phyloP scores from a whole-genome alignment of 345 rosid genomes.

The Eucalyptus erythrocorys region DNA sequence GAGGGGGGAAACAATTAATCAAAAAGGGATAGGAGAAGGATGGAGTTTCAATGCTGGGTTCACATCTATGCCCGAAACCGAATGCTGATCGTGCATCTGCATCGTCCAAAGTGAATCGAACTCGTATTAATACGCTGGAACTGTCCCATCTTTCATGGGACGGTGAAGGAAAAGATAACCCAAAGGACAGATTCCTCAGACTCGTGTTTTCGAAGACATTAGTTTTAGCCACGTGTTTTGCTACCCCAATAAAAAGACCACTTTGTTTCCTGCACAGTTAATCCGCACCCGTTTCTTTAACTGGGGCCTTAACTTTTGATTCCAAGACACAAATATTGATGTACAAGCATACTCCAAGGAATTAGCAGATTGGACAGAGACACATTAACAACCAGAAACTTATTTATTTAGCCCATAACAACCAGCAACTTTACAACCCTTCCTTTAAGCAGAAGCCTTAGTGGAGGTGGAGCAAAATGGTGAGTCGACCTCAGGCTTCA shows the following conservation, averaged over 20 bases:
- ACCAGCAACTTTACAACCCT: not conserved
- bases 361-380: not conserved
- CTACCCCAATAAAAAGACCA: not conserved
- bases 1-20: not conserved
- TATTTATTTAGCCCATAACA: not conserved
- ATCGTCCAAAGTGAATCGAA: not conserved
- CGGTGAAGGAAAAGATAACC: not conserved
- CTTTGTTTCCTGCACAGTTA: not conserved
- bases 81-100: not conserved
- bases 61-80: not conserved
- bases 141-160: not conserved
- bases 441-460: not conserved
- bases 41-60: not conserved
- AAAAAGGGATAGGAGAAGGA: not conserved
- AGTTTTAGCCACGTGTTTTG: not conserved
- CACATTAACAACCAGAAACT: not conserved
- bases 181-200: not conserved
- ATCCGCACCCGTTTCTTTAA: not conserved
- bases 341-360: not conserved
- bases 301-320: not conserved
- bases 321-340: not conserved
- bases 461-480: not conserved
- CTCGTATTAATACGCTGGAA: not conserved
- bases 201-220: not conserved
- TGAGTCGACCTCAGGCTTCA: not conserved